Conservation (phyloP, 1,284 basidiomycete species). For the Cryptococcus sp. region DNA sequence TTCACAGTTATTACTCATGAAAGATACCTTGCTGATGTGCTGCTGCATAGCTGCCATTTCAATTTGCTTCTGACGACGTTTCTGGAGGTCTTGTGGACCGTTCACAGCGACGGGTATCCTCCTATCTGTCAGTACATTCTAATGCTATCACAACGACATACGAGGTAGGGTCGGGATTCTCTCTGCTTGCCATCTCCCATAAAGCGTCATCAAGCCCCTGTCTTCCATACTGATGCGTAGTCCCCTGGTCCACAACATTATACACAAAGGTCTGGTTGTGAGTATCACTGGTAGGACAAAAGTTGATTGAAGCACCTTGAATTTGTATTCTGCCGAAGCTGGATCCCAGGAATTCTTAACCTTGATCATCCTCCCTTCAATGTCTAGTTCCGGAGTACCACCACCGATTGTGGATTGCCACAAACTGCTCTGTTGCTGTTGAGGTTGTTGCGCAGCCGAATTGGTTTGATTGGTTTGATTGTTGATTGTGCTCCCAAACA, state of each 20-base stretch:
- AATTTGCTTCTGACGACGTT: constrained; percentile 73
- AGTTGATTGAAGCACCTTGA: constrained; percentile 59
- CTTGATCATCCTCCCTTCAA: constrained; percentile 60
- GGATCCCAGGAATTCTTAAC: constrained; percentile 71
- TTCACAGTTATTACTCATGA: not conserved
- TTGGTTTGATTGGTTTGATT: not conserved
- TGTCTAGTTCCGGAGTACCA: constrained; percentile 48
- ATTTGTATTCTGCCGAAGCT: constrained; percentile 64
- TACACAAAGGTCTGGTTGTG: constrained; percentile 72
- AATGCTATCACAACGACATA: constrained; percentile 30
- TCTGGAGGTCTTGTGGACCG: constrained; percentile 76
- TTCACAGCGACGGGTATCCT: constrained; percentile 73
- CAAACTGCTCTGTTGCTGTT: not conserved
- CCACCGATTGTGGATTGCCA: constrained; percentile 5
- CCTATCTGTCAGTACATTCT: not conserved
- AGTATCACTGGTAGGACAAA: not conserved
- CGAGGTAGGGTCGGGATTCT: constrained; percentile 79
- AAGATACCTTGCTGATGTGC: constrained; percentile 60
- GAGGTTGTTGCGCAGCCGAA: not conserved
- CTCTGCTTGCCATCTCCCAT: constrained; percentile 74
- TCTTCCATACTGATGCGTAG: constrained; percentile 65
- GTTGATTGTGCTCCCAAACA: constrained; percentile 3
- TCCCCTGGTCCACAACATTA: constrained; percentile 72
- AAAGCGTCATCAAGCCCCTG: constrained; percentile 68
- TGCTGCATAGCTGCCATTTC: constrained; percentile 65